Evolutionary conservation across 2,329 filamentous ascomycete species (phyloP).

Genomic region (Trichoderma polysporum): DNA sequence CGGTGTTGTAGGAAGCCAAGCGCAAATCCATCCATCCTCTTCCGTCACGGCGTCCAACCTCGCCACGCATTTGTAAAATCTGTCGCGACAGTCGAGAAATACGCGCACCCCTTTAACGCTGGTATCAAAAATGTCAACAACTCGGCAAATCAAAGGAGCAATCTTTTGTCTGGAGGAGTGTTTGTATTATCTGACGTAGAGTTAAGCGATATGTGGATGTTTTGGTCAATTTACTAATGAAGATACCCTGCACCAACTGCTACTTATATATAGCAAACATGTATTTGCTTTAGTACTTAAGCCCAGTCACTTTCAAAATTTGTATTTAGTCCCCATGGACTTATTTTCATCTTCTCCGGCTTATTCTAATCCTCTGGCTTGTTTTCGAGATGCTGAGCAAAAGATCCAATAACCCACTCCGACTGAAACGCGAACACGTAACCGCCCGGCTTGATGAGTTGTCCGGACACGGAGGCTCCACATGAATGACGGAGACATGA

Average conservation of each 20-base stretch:
- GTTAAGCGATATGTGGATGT: neutral
- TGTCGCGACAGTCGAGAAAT: constrained; percentile 4
- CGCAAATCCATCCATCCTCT: neutral
- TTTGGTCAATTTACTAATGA: neutral
- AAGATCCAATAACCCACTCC: neutral
- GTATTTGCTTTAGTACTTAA: neutral
- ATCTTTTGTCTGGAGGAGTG: neutral
- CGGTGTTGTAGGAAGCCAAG: neutral
- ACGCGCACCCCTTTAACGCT: constrained; percentile 10
- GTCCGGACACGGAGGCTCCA: neutral
- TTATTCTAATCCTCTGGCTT: neutral
- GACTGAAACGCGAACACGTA: neutral
- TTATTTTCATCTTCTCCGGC: neutral
- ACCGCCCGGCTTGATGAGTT: neutral
- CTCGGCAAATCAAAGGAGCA: constrained; percentile 17
- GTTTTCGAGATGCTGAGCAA: neutral
- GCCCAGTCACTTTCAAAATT: too few relatives aligned
- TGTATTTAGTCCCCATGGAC: neutral
- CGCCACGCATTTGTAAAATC: neutral
- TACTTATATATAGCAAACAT: neutral
- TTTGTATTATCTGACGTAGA: neutral
- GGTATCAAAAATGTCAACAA: constrained; percentile 1
- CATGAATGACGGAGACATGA: neutral
- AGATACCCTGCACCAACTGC: neutral
- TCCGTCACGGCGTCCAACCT: constrained; percentile 10